Conservation (phyloP, 345 rosid genomes). For the Syzygium aqueum region DNA sequence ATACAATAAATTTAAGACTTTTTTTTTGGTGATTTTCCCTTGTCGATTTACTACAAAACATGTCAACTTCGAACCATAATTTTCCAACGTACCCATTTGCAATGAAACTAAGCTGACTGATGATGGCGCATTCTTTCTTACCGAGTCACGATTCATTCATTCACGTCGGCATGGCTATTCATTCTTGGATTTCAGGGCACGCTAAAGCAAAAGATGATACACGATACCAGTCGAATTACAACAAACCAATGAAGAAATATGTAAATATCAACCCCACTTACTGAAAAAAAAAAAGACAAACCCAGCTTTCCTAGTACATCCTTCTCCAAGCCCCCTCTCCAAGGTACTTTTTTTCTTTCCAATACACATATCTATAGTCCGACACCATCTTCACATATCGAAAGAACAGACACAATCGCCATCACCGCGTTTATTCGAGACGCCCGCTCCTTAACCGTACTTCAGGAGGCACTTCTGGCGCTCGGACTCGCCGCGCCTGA, state of each 20-base stretch:
- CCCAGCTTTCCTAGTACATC: neutral
- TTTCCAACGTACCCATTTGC: fast-evolving
- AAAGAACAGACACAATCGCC: neutral
- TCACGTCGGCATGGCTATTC: neutral
- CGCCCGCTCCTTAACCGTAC: neutral
- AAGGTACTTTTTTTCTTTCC: neutral
- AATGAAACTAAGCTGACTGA: neutral
- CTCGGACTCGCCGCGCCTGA: slow-evolving; percentile 24
- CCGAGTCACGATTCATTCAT: neutral
- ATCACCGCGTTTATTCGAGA: neutral
- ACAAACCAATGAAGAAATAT: neutral
- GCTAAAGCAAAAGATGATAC: neutral
- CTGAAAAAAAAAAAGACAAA: neutral
- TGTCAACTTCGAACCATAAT: no score
- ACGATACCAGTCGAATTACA: neutral
- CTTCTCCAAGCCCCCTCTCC: neutral
- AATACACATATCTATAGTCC: neutral
- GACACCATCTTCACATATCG: neutral
- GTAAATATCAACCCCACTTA: neutral
- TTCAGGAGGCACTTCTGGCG: slow-evolving; percentile 10
- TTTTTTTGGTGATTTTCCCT: no score
- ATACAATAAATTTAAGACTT: no score
- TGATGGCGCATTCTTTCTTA: neutral
- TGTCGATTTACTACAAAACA: no score
- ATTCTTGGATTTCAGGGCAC: neutral